phyloP scores from a whole-genome alignment of 2,329 filamentous ascomycete species.

The Pseudogymnoascus sp. region DNA sequence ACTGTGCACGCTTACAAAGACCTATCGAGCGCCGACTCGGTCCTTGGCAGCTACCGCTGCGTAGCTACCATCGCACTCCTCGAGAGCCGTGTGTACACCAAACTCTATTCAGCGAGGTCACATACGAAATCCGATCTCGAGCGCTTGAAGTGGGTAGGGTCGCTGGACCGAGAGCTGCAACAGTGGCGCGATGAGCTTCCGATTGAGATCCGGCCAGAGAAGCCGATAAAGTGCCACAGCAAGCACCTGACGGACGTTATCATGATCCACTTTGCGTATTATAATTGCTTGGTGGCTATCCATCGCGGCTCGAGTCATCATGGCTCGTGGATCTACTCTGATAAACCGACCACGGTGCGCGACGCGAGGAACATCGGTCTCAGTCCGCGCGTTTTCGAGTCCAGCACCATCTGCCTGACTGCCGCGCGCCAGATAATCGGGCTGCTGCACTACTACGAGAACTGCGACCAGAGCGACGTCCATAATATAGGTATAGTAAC shows the following conservation, averaged over 20 bases:
- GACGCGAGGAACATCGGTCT: background rate
- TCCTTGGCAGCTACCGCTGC: slow-evolving; percentile 8
- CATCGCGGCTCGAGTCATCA: slow-evolving; percentile 19
- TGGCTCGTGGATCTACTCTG: slow-evolving; percentile 11
- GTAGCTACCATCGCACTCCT: slow-evolving; percentile 17
- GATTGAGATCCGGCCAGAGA: slow-evolving; percentile 20
- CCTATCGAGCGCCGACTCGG: background rate
- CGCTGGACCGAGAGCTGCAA: slow-evolving; percentile 20
- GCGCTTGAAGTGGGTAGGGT: slow-evolving; percentile 17
- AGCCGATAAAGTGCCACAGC: slow-evolving; percentile 15
- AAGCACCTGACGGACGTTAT: slow-evolving; percentile 16
- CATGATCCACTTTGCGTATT: slow-evolving; percentile 21
- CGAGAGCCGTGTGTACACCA: slow-evolving; percentile 18
- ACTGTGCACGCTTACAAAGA: slow-evolving; percentile 15
- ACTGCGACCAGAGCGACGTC: background rate
- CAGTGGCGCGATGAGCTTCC: slow-evolving; percentile 19
- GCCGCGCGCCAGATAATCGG: slow-evolving; percentile 4
- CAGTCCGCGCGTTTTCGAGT: background rate
- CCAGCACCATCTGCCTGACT: background rate
- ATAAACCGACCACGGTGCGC: background rate
- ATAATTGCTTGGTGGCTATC: slow-evolving; percentile 17
- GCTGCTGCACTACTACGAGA: background rate
- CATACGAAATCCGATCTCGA: slow-evolving; percentile 18
- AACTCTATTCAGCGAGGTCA: slow-evolving; percentile 21
- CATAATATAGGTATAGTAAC: background rate